Base-by-base conservation (phyloP, 345 rosid genomes). In the Camelina hispida region DNA sequence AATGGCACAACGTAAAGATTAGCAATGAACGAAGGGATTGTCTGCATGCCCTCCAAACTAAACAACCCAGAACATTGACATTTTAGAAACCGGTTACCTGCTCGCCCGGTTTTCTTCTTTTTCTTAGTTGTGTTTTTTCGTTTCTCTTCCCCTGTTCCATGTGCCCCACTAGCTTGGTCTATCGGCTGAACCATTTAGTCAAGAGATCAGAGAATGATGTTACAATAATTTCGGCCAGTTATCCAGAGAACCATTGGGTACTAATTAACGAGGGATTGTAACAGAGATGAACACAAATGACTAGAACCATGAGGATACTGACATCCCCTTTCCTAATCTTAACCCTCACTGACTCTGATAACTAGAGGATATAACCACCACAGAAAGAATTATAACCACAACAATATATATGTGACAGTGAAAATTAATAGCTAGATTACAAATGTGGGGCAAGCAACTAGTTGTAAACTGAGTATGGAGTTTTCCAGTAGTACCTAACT, bases 41-140 rank as follows among this genome's bases (percentile, higher is more conserved):
- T n/a, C 15, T 35, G 15, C 30, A 28, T 28, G 30, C 43, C 16
- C 28, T 68, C 16, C 7, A 42, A 28, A 43, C 37, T 55, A 16
- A 23, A 53, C 28, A 69, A 34, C n/a, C 42, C n/a, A 55, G 20
- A 76, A 25, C 18, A 44, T 20, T 20, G 71, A 76, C 47, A 43
- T 15, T 43, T 52, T n/a, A 61, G 42, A 78, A 72, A 57, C 77
- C 68, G 68, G 77, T 78, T 78, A 78, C 81, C 81, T 78, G 81
- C 72, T 34, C 77, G 81, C 55, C 81, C 81, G 68, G 77, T 71
- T 78, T 78, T 78, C 75, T 66, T 78, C 81, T 78, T 78, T 72
- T 71, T 78, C 77, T 78, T 78, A 78, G 55, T 43, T 30, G 68
- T 58, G 64, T 66, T 78, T 78, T 78, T 78, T 32, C 58, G 73